Conservation (phyloP, 2,329 filamentous ascomycete species). For the Cladosporium sp. region DNA sequence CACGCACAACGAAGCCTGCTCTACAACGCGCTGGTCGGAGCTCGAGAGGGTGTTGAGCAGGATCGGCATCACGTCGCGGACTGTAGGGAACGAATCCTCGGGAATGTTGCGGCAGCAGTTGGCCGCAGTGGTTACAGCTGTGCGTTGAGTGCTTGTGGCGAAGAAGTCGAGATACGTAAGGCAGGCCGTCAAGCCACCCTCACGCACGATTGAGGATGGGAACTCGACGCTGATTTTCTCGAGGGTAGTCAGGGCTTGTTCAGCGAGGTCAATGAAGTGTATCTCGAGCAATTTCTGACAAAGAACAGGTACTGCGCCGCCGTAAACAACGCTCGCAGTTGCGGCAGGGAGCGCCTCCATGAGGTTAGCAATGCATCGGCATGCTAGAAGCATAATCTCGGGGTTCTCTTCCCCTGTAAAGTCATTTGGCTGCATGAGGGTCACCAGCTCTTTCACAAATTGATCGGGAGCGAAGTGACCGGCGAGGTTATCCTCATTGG, state of each 20-base stretch:
- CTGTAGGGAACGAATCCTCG: conserved; percentile 84
- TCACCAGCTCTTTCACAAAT: conserved; percentile 90
- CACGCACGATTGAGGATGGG: conserved; percentile 87
- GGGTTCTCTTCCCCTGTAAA: conserved; percentile 79
- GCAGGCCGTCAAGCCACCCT: conserved; percentile 93
- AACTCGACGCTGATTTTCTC: conserved; percentile 98
- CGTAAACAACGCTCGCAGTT: conserved; percentile 93
- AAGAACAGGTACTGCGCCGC: conserved; percentile 88
- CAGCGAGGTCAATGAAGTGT: conserved; percentile 92
- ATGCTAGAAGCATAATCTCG: conserved; percentile 95
- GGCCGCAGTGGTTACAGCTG: conserved; percentile 92
- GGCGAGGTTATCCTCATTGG: conserved; percentile 92
- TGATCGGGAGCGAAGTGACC: conserved; percentile 92
- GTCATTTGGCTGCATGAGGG: conserved; percentile 86
- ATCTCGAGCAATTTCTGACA: conserved; percentile 96
- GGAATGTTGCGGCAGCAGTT: conserved; percentile 98
- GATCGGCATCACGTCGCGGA: conserved; percentile 94
- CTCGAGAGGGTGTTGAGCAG: conserved; percentile 84
- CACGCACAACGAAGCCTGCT: conserved; percentile 93
- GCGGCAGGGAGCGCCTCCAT: conserved; percentile 96
- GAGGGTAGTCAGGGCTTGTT: conserved; percentile 92
- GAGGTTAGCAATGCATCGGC: conserved; percentile 89
- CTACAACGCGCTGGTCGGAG: conserved; percentile 93
- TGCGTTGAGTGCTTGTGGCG: conserved; percentile 91
- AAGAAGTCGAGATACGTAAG: conserved; percentile 97